Conservation (phyloP, 1,284 basidiomycete genomes). For the Athelia sp. region DNA sequence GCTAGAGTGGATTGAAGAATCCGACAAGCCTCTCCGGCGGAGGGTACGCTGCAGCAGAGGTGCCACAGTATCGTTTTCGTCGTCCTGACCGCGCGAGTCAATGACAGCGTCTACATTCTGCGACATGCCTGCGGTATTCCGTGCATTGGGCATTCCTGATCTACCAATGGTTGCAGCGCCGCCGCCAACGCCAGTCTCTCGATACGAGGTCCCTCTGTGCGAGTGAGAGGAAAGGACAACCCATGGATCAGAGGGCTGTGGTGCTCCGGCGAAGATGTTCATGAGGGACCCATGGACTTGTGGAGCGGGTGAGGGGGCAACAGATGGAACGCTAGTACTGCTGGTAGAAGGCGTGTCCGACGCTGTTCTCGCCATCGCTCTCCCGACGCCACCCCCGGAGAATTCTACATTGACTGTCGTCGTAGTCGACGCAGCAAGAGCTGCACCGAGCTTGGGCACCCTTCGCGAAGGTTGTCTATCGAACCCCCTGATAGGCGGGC, state of each 20-base stretch:
- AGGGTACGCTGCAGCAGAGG: conserved; percentile 64
- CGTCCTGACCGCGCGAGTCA: conserved; percentile 39
- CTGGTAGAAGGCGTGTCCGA: conserved; percentile 20
- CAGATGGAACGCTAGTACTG: conserved; percentile 13
- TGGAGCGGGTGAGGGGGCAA: conserved; percentile 17
- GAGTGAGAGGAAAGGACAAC: conserved; percentile 51
- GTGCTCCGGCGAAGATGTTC: conserved; percentile 85
- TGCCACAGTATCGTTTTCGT: conserved; percentile 31
- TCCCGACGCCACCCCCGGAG: conserved; percentile 68
- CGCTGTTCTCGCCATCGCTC: conserved; percentile 62
- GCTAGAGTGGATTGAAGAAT: conserved; percentile 86
- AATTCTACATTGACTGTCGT: conserved; percentile 95
- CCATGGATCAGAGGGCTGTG: conserved; percentile 56
- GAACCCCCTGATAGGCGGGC: conserved; percentile 5
- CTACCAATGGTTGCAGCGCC: conserved; percentile 15
- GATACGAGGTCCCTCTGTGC: conserved; percentile 24
- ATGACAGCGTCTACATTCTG: conserved; percentile 76
- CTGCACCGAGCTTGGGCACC: conserved; percentile 71
- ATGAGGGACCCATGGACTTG: conserved; percentile 38
- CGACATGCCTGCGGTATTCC: conserved; percentile 38
- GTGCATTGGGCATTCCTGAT: conserved; percentile 19
- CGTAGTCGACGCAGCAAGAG: conserved; percentile 70
- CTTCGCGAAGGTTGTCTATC: conserved; percentile 26
- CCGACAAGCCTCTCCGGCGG: conserved; percentile 76
- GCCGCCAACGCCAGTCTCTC: conserved; percentile 9